Evolutionary conservation across 2,329 filamentous ascomycete species (phyloP).

Genomic region (Pestalotiopsis sp.): DNA sequence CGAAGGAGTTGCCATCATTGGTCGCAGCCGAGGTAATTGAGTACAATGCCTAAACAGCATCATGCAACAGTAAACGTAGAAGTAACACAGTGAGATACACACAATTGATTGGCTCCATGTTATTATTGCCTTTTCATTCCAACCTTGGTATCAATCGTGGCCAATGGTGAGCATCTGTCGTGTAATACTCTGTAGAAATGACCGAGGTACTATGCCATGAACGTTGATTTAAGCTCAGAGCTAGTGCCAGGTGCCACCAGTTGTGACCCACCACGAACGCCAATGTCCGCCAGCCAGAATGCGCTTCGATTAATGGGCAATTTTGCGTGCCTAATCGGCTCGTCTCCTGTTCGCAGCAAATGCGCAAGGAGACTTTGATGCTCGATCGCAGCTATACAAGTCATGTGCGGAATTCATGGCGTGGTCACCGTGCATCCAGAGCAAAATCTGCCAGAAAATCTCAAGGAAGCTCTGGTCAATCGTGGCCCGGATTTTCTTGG

Average conservation of each 20-base stretch:
- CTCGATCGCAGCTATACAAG: conserved; percentile 4
- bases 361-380: not conserved
- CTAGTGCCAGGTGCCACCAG: not conserved
- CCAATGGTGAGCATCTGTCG: not conserved
- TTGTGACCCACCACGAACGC: not conserved
- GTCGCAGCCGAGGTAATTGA: not conserved
- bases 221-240: not conserved
- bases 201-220: not conserved
- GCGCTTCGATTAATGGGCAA: not conserved
- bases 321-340: not conserved
- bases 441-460: conserved; percentile 33
- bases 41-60: not conserved
- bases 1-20: not conserved
- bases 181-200: not conserved
- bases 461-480: conserved; percentile 52
- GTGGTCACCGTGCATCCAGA: conserved; percentile 43
- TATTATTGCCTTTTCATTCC: not conserved
- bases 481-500: conserved; percentile 65
- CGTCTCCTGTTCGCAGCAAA: not conserved
- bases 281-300: not conserved
- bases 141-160: not conserved
- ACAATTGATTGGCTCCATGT: not conserved
- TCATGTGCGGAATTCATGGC: conserved; percentile 66
- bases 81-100: not conserved
- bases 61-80: not conserved